A percentile compares a stretch with the other conserved stretches of the same genome.
Conservation (phyloP, 306 rosid species). For the Morella rubra region DNA sequence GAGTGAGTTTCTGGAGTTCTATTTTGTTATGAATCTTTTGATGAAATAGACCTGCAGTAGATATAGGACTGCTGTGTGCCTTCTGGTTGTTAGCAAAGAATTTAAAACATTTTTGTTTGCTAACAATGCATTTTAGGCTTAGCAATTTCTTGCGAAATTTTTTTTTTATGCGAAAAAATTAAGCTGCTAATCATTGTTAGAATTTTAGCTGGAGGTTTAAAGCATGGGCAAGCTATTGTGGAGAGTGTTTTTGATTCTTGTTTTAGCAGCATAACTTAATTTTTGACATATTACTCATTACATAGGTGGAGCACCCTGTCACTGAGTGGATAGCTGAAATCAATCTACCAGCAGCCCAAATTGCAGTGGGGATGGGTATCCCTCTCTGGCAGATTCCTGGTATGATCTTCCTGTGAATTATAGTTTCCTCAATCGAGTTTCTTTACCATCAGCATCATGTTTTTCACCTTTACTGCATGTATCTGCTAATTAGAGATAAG, state of each 20-base stretch:
- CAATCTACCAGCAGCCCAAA: constrained; percentile 98
- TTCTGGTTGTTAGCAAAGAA: constrained; percentile 11
- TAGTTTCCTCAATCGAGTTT: constrained; percentile 20
- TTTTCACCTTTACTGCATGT: constrained; percentile 20
- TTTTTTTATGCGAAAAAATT: no score
- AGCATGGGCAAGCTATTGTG: constrained; percentile 3
- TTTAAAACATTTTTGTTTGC: constrained; percentile 3
- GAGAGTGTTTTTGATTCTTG: neutral
- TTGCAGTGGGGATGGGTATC: constrained; percentile 93
- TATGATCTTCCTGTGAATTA: constrained; percentile 30
- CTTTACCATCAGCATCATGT: constrained; percentile 13
- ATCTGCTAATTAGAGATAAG: constrained; percentile 68
- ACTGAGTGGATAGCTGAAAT: constrained; percentile 99
- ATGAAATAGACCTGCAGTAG: constrained; percentile 20
- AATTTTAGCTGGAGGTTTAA: constrained; percentile 5
- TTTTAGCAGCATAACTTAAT: constrained; percentile 15
- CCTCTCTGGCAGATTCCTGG: constrained; percentile 99
- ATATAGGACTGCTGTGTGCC: constrained; percentile 7
- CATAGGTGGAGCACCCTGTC: constrained; percentile 97
- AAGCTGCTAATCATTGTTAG: neutral
- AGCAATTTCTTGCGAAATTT: constrained; percentile 14
- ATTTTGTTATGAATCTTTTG: constrained; percentile 12
- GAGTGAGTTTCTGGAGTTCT: constrained; percentile 25
- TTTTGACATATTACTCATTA: constrained; percentile 19
- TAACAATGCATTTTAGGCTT: constrained; percentile 20